Base-by-base conservation (phyloP, 768 basidiomycete species). In the Boletus bicolor region DNA sequence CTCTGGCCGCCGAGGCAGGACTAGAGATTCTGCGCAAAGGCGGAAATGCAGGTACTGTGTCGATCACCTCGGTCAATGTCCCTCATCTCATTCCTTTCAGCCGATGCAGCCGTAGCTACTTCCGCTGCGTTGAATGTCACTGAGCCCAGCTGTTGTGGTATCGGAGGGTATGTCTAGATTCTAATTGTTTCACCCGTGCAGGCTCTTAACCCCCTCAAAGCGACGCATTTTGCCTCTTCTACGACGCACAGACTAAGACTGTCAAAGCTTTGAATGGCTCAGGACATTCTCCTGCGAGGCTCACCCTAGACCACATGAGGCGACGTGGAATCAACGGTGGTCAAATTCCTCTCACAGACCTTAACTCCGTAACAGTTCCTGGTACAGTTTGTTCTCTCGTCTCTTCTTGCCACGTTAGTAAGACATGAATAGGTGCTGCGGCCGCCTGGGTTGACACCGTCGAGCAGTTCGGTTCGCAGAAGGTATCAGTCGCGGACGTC, bases 371-470 rank as follows among this genome's bases (percentile, higher is more conserved):
- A n/a, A 92, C 91, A 4, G 91, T 93, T 12, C 91, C 91, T 63
- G 89, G 89, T 82, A 36, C 11, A 46, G 1, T 37, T 37, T 47
- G 4, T 24, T 37, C n/a, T 12, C 4, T 7, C 34, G 5, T 56
- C 24, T 50, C 10, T 35, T 63, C 53, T 10, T 28, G 9, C 35
- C 19, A 58, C 38, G 37, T 15, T 54, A 55, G 37, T 44, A 14
- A 34, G 71, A 66, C 24, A 66, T 74, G 28, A 36, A 32, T 66
- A 82, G 94, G 96, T 49, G 89, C 91, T n/a, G 91, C 95, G 4
- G 91, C 93, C 35, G 93, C 93, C 15, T 98, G 96, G 95, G 77
- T 91, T 17, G 97, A 98, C 70, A 90, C 93, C 0, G 78, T 98
- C 35, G 82, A 90, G 56, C 75, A 76, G 38, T 84, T 97, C 51